Conservation (phyloP, 495 filamentous ascomycete species). For the Lineolata rhizophorae region DNA sequence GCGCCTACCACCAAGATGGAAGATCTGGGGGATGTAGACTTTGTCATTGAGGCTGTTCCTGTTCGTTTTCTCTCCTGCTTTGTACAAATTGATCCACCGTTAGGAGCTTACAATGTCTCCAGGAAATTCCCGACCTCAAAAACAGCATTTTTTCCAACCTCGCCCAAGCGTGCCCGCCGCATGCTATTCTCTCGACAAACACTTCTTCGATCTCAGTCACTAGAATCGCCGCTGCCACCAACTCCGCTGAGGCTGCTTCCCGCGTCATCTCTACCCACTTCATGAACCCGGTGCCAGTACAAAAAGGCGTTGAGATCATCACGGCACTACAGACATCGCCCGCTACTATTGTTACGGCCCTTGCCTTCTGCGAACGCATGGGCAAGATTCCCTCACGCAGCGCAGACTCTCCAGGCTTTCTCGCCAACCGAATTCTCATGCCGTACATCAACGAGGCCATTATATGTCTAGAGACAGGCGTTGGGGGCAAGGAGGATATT, state of each 20-base stretch:
- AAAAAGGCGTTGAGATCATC: slow-evolving; percentile 97
- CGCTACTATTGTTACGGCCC: slow-evolving; percentile 59
- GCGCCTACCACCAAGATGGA: slow-evolving; percentile 50
- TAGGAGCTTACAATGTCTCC: background rate
- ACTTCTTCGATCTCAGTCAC: slow-evolving; percentile 96
- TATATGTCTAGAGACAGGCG: slow-evolving; percentile 85
- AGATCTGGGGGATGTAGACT: slow-evolving; percentile 67
- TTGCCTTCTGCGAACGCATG: slow-evolving; percentile 75
- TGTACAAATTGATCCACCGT: background rate
- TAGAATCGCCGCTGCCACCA: slow-evolving; percentile 67
- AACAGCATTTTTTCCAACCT: slow-evolving; percentile 65
- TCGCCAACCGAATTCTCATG: slow-evolving; percentile 95
- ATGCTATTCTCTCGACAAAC: slow-evolving; percentile 90
- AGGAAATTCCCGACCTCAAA: slow-evolving; percentile 73
- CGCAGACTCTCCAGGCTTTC: slow-evolving; percentile 78
- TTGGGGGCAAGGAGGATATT: slow-evolving; percentile 73
- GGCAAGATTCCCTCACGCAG: slow-evolving; percentile 78
- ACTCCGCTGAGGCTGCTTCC: slow-evolving; percentile 50
- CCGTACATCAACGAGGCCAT: slow-evolving; percentile 98
- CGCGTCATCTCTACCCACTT: slow-evolving; percentile 93
- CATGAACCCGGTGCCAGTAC: slow-evolving; percentile 96
- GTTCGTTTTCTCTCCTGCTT: slow-evolving; percentile 8
- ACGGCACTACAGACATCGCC: slow-evolving; percentile 74
- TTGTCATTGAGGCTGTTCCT: slow-evolving; percentile 93
- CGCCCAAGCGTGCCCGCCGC: slow-evolving; percentile 60